A percentile compares a stretch with the other conserved stretches of the same genome.
phyloP scores from a whole-genome alignment of 441 rosid species.

The Gossypium laxum region DNA sequence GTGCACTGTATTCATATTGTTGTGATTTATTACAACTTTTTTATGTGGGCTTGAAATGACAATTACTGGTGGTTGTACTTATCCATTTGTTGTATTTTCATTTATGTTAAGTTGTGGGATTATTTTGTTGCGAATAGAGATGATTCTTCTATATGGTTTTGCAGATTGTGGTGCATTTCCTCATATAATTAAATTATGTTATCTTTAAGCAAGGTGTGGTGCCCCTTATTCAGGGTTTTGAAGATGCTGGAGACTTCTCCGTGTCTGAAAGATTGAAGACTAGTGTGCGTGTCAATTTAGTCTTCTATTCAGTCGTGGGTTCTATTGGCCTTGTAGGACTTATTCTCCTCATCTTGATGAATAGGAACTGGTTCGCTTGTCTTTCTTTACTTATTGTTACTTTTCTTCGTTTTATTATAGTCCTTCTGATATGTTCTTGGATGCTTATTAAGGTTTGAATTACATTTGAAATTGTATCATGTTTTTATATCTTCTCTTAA shows the following conservation, averaged over 20 bases:
- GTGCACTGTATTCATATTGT: neutral
- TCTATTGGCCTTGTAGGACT: slow-evolving; percentile 74
- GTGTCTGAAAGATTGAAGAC: slow-evolving; percentile 77
- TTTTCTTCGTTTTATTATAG: neutral
- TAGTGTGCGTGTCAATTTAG: slow-evolving; percentile 73
- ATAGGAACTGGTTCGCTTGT: slow-evolving; percentile 35
- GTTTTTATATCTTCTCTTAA: neutral
- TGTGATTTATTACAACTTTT: neutral
- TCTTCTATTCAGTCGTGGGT: slow-evolving; percentile 81
- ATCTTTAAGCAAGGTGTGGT: slow-evolving; percentile 88
- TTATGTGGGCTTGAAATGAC: neutral
- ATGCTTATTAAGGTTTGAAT: slow-evolving; percentile 9
- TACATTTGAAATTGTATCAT: slow-evolving; percentile 2
- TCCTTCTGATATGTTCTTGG: slow-evolving; percentile 8
- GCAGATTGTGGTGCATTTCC: slow-evolving; percentile 28
- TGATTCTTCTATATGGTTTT: slow-evolving; percentile 15
- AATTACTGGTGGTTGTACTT: neutral
- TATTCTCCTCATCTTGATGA: slow-evolving; percentile 70
- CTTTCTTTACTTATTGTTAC: slow-evolving; percentile 15
- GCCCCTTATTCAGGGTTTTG: slow-evolving; percentile 97
- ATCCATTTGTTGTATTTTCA: neutral
- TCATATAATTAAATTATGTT: slow-evolving; percentile 37
- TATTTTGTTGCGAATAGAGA: neutral
- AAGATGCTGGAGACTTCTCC: slow-evolving; percentile 95
- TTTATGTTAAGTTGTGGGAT: neutral